Base-by-base conservation (phyloP, 1,284 basidiomycete species). In the Waitea zeae region DNA sequence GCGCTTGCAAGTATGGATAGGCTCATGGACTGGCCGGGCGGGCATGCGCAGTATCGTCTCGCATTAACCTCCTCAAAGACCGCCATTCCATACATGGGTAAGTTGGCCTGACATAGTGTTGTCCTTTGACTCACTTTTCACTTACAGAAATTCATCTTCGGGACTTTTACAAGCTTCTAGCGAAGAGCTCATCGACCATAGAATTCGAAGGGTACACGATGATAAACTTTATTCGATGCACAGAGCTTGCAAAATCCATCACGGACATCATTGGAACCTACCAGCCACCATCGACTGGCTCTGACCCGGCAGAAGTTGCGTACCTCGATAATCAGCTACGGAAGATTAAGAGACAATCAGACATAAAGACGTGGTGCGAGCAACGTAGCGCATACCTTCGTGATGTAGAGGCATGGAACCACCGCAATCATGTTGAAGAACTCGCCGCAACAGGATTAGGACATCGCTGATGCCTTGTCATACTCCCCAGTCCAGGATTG, bases 151-250 rank as follows among this genome's bases (percentile, higher is more conserved):
- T 59, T 3, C 62, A 64, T 38, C 44, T 64, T 5, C 54, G 50
- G 20, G 56, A 59, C 34, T 42, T 64, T 3, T 37, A 42, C 26
- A n/a, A 35, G 28, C 47, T 58, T 26, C 41, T 49, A 36, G 42
- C 44, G 33, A 41, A 53, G n/a, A n/a, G n/a, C n/a, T n/a, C n/a
- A 36, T 47, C 35, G 29, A 17, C 31, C 1, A 34, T 56, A 12
- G 36, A 54, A 19, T 35, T 47, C 12, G 50, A 56, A 24, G 51
- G 51, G 12, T 45, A 43, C n/a, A 42, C 48, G 1, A 41, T 63
- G 35, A 58, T 66, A 46, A 62, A 64, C 44, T 62, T 61, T 37
- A 41, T 51, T 31, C 57, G 59, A 20, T 62, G 58, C 39, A 36
- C 44, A 37, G 47, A 49, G 24, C 56, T 61, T 33, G 52, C 50